phyloP scores from a whole-genome alignment of 306 rosid genomes.

The Cucumis hystrix region DNA sequence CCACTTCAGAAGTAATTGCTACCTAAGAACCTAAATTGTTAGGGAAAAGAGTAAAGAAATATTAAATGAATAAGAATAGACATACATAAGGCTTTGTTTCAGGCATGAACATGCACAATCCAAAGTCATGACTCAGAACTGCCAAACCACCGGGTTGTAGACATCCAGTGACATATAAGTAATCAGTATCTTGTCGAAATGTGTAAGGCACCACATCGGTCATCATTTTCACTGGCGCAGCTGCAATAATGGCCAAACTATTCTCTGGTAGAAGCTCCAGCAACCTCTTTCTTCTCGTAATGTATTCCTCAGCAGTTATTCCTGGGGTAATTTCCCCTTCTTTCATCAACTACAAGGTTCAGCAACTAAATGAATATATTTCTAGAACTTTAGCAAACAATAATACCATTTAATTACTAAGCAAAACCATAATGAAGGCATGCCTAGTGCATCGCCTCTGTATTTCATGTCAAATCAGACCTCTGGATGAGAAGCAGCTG shows the following conservation, averaged over 20 bases:
- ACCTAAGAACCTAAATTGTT: background rate
- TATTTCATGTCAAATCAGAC: conserved; percentile 14
- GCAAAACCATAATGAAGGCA: background rate
- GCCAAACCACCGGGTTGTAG: conserved; percentile 93
- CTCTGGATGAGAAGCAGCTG: conserved; percentile 73
- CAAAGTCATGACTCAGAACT: conserved; percentile 65
- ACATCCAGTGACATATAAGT: conserved; percentile 79
- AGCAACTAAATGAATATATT: background rate
- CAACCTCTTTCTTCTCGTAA: conserved; percentile 55
- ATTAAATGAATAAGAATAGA: conserved; percentile 7
- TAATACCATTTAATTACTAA: background rate
- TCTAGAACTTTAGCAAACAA: background rate
- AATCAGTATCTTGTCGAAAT: conserved; percentile 87
- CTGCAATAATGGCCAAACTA: conserved; percentile 74
- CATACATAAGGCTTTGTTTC: conserved; percentile 64
- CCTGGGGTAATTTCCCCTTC: conserved; percentile 90
- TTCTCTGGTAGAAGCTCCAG: conserved; percentile 76
- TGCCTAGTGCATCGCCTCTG: background rate
- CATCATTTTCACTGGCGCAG: conserved; percentile 97
- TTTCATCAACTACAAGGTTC: conserved; percentile 36
- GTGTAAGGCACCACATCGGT: conserved; percentile 89
- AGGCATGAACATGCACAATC: conserved; percentile 96
- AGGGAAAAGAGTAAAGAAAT: background rate
- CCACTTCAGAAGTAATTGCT: background rate
- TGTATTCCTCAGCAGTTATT: conserved; percentile 61